Percentiles rank a stretch among this genome's conserved stretches.
Evolutionary conservation across 441 rosid genomes (phyloP).

Genomic region (Adansonia gregorii): DNA sequence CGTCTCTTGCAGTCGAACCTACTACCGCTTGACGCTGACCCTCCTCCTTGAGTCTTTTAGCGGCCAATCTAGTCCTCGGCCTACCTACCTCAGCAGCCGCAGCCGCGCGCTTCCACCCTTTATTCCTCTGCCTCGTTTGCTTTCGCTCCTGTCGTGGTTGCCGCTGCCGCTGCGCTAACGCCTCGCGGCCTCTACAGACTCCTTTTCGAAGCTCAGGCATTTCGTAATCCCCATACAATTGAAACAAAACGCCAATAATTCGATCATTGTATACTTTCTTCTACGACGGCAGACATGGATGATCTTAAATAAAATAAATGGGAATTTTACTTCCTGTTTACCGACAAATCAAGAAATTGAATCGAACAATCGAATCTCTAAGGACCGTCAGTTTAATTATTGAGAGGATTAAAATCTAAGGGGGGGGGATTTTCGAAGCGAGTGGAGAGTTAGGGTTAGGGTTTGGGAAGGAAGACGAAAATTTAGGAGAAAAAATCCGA

Average conservation of each 20-base stretch:
- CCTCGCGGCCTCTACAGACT: conserved; percentile 59
- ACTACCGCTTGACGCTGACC: conserved; percentile 1
- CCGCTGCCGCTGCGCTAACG: conserved; percentile 37
- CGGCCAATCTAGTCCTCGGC: conserved; percentile 71
- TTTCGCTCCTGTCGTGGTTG: conserved; percentile 16
- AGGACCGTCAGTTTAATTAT: background rate
- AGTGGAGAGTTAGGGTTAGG: background rate
- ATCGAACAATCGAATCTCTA: background rate
- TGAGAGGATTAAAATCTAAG: background rate
- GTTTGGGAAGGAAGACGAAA: background rate
- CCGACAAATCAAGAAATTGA: background rate
- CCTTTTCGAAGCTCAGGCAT: conserved; percentile 94
- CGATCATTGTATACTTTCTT: conserved; percentile 59
- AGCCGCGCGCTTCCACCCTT: conserved; percentile 39
- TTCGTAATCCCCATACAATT: conserved; percentile 78
- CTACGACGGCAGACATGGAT: conserved; percentile 15
- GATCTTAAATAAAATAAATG: background rate
- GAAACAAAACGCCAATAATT: conserved; percentile 39
- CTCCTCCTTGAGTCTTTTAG: conserved; percentile 48
- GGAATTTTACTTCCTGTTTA: background rate
- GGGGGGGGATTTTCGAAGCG: background rate
- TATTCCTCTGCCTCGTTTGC: conserved; percentile 29
- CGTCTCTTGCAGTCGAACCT: conserved; percentile 32
- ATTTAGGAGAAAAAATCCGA: background rate
- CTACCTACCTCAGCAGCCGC: conserved; percentile 49